These are phyloP conservation scores for Yueomyces sinensis DNA, from an alignment of 805 yeast species.

Conservation along the genomic window DNA sequence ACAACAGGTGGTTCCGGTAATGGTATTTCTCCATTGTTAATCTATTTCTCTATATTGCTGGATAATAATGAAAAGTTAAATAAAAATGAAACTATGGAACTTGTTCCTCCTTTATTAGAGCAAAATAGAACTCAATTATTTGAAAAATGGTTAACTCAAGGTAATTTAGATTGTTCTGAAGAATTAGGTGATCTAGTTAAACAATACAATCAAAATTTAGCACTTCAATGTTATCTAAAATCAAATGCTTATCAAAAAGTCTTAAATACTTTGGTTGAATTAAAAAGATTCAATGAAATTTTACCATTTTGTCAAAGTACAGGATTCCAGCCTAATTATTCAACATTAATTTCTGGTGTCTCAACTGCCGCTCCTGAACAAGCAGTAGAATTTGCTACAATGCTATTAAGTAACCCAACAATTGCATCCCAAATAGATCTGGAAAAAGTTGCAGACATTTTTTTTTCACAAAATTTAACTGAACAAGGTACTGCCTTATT, in stretches of 20 bases:
- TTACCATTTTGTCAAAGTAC: constrained; percentile 87
- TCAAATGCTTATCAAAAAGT: constrained; percentile 79
- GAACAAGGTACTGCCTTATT: constrained; percentile 98
- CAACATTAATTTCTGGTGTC: constrained; percentile 78
- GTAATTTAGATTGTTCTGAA: constrained; percentile 88
- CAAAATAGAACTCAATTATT: constrained; percentile 88
- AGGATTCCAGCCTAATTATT: constrained; percentile 78
- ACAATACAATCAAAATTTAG: constrained; percentile 71
- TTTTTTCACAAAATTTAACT: constrained; percentile 83
- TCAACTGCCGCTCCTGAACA: constrained; percentile 92
- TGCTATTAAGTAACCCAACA: constrained; percentile 55
- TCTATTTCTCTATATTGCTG: constrained; percentile 79
- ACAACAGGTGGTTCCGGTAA: constrained; percentile 90
- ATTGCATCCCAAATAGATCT: constrained; percentile 53
- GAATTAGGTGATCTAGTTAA: constrained; percentile 94
- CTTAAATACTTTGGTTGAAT: constrained; percentile 81
- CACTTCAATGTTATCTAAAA: constrained; percentile 81
- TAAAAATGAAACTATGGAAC: constrained; percentile 84
- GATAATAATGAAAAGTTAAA: constrained; percentile 90
- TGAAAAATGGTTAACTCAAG: constrained; percentile 94
- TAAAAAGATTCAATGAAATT: constrained; percentile 93
- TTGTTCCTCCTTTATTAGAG: constrained; percentile 89
- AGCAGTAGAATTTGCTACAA: constrained; percentile 95
- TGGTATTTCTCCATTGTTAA: constrained; percentile 88
- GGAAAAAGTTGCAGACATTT: constrained; percentile 83